phyloP scores from a whole-genome alignment of 805 yeast genomes.

The Starmerella asiatica region DNA sequence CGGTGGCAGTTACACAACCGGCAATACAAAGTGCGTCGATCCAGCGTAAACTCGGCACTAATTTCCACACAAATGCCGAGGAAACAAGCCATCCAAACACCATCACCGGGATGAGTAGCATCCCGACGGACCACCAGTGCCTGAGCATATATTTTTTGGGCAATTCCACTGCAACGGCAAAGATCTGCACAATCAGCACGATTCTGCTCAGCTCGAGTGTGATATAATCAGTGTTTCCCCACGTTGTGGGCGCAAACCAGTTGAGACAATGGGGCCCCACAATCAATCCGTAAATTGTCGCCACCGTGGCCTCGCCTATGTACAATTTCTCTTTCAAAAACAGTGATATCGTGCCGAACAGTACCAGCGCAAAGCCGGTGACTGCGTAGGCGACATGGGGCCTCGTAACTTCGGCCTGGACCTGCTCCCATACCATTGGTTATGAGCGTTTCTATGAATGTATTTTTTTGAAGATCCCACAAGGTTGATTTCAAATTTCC shows the following conservation, averaged over 20 bases:
- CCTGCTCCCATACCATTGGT: conserved; percentile 20
- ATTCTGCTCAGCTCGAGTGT: conserved; percentile 75
- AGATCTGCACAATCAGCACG: conserved; percentile 74
- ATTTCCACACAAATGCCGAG: conserved; percentile 63
- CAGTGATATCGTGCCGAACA: conserved; percentile 68
- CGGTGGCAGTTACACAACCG: conserved; percentile 90
- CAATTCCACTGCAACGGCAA: conserved; percentile 87
- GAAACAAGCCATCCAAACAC: conserved; percentile 77
- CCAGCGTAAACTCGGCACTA: conserved; percentile 62
- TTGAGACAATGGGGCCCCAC: conserved; percentile 76
- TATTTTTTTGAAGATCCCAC: too few species aligned
- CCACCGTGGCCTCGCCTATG: conserved; percentile 85
- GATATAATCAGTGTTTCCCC: conserved; percentile 77
- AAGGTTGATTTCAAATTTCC: too few species aligned
- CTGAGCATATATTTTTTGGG: conserved; percentile 78
- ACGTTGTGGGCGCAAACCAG: conserved; percentile 69
- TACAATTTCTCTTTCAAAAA: conserved; percentile 71
- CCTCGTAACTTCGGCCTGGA: conserved; percentile 33
- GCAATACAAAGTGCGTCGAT: conserved; percentile 58
- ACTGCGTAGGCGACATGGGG: conserved; percentile 83
- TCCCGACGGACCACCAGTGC: conserved; percentile 66
- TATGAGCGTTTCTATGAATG: too few species aligned
- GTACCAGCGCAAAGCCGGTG: conserved; percentile 66
- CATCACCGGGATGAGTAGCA: conserved; percentile 76
- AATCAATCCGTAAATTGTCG: conserved; percentile 70